A percentile compares a stretch with the other conserved stretches of the same genome.
These are phyloP conservation scores for Quercus robur DNA, from an alignment of 306 rosid species.

Conservation along the genomic window DNA sequence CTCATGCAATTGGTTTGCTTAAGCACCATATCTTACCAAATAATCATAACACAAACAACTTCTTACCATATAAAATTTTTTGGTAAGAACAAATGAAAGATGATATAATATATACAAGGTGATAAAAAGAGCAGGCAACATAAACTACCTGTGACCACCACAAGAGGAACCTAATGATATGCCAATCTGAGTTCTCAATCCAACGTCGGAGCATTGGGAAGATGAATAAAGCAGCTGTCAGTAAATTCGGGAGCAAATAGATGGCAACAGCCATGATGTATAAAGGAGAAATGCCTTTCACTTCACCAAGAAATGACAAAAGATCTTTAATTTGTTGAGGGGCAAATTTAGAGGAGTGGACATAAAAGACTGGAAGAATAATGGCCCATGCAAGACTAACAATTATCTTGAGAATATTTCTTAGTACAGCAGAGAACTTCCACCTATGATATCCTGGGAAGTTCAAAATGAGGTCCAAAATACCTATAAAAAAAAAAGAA, in stretches of 20 bases:
- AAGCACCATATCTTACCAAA: slow-evolving; percentile 3
- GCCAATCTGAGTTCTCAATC: slow-evolving; percentile 99
- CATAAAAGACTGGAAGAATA: slow-evolving; percentile 68
- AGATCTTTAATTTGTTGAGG: slow-evolving; percentile 33
- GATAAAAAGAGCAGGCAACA: slow-evolving; percentile 11
- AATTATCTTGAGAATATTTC: slow-evolving; percentile 76
- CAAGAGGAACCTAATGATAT: slow-evolving; percentile 71
- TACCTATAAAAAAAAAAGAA: slow-evolving; percentile 45
- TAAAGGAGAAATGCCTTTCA: slow-evolving; percentile 63
- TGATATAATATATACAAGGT: background rate
- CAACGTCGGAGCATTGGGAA: slow-evolving; percentile 97
- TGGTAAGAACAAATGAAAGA: slow-evolving; percentile 8
- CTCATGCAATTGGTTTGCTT: slow-evolving; percentile 3
- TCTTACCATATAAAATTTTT: slow-evolving; percentile 3
- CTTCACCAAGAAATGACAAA: slow-evolving; percentile 48
- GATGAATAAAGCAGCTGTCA: slow-evolving; percentile 65
- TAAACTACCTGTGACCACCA: slow-evolving; percentile 98
- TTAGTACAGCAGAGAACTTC: slow-evolving; percentile 70
- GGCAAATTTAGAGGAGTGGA: slow-evolving; percentile 43
- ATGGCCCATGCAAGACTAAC: slow-evolving; percentile 79
- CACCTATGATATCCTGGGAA: slow-evolving; percentile 88
- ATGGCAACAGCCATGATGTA: slow-evolving; percentile 73
- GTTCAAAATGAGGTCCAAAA: slow-evolving; percentile 75
- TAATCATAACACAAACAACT: background rate
- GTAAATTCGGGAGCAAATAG: slow-evolving; percentile 80